Conservation (phyloP, 768 basidiomycete genomes). For the Phanerochaete carnosa region DNA sequence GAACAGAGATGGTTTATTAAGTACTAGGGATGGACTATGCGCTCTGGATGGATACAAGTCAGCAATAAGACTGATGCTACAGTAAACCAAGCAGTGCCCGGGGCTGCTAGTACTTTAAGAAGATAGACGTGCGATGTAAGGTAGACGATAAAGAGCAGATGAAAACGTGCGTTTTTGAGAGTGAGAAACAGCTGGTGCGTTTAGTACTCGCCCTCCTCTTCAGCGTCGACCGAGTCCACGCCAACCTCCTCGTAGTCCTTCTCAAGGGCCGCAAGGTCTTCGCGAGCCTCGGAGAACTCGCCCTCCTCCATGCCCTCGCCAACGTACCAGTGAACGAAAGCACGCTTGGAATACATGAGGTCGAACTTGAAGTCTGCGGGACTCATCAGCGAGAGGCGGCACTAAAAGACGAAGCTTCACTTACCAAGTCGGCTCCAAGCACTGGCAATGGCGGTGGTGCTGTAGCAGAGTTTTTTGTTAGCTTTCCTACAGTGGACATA, state of each 20-base stretch:
- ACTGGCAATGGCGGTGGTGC: constrained; percentile 63
- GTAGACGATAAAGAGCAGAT: background rate
- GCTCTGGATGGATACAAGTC: background rate
- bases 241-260: constrained; percentile 93
- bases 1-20: background rate
- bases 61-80: constrained; percentile 4
- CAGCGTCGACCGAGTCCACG: constrained; percentile 44
- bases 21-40: background rate
- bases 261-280: constrained; percentile 98
- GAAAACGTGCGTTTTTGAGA: background rate
- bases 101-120: background rate
- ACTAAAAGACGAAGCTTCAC: background rate
- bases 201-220: constrained; percentile 50
- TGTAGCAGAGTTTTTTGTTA: background rate
- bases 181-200: background rate
- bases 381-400: background rate
- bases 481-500: background rate
- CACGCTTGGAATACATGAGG: constrained; percentile 65
- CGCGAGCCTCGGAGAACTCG: constrained; percentile 98
- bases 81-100: constrained; percentile 2
- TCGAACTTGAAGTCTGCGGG: constrained; percentile 70
- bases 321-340: constrained; percentile 62
- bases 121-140: background rate
- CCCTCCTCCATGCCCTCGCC: constrained; percentile 84
- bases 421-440: constrained; percentile 62